Percentiles rank a stretch among this genome's conserved stretches.
Evolutionary conservation across 2,329 filamentous ascomycete species (phyloP).

Genomic region (Chaetomium sp.): DNA sequence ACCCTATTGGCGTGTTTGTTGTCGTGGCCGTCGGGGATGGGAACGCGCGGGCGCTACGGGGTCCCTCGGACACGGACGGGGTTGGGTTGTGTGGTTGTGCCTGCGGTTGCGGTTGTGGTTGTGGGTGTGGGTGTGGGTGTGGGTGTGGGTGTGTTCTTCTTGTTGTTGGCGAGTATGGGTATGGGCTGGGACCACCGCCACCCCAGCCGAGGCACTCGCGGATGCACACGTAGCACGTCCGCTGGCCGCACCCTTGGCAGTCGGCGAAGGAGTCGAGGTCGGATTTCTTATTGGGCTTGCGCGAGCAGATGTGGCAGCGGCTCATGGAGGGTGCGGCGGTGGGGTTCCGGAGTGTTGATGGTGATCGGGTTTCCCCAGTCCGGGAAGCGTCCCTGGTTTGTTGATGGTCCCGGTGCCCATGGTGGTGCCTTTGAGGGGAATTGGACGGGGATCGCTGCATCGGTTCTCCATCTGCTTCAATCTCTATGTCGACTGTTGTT

Average conservation of each 20-base stretch:
- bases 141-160: neutral
- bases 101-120: neutral
- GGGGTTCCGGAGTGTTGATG: neutral
- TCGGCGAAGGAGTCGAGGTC: constrained; percentile 68
- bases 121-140: neutral
- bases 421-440: constrained; percentile 16
- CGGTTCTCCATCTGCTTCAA: constrained; percentile 21
- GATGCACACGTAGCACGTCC: constrained; percentile 71
- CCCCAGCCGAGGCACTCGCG: constrained; percentile 60
- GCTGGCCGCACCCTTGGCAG: constrained; percentile 62
- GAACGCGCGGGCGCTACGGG: neutral
- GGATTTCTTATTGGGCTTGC: constrained; percentile 63
- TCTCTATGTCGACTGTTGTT: constrained; percentile 20
- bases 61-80: neutral
- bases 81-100: neutral
- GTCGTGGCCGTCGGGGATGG: neutral
- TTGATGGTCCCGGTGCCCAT: neutral
- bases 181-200: neutral
- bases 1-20: constrained; percentile 31
- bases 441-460: constrained; percentile 21
- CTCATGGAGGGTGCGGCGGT: constrained; percentile 22
- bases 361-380: constrained; percentile 8
- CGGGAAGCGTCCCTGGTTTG: constrained; percentile 1
- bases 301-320: constrained; percentile 67
- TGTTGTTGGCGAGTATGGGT: neutral